Evolutionary conservation across 331 rosid species (phyloP).

Genomic region (Acacia pycnantha): DNA sequence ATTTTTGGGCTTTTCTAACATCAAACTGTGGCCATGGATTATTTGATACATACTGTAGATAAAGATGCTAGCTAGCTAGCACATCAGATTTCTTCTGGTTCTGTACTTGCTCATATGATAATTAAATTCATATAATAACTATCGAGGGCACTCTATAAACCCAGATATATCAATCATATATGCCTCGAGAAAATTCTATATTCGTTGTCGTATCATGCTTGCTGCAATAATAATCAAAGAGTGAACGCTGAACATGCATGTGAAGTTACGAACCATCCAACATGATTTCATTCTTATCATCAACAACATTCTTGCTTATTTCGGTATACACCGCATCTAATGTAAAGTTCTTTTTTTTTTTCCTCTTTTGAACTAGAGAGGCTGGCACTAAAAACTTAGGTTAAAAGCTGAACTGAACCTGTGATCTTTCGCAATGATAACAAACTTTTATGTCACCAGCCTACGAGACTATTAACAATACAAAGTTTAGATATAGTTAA

Average conservation of each 20-base stretch:
- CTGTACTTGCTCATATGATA: not conserved
- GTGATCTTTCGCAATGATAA: too few relatives aligned
- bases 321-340: not conserved
- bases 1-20: constrained; percentile 20
- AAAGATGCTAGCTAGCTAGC: constrained; percentile 22
- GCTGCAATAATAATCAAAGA: constrained; percentile 3
- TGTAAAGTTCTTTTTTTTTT: too few relatives aligned
- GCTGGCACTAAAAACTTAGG: too few relatives aligned
- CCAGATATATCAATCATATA: not conserved
- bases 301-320: not conserved
- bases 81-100: constrained; percentile 22
- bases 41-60: not conserved
- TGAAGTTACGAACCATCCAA: not conserved
- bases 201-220: not conserved
- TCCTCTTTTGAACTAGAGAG: too few relatives aligned
- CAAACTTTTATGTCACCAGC: too few relatives aligned
- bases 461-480: too few relatives aligned
- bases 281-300: not conserved
- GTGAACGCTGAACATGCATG: constrained; percentile 9
- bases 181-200: not conserved
- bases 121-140: not conserved
- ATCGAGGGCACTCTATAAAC: not conserved
- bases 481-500: not conserved
- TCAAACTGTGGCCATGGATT: constrained; percentile 35
- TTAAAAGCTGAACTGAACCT: too few relatives aligned